Evolutionary conservation across 768 basidiomycete species (phyloP), one percentile per base, ranked within the genome.

Genomic region (Lactifluus subvellereus): DNA sequence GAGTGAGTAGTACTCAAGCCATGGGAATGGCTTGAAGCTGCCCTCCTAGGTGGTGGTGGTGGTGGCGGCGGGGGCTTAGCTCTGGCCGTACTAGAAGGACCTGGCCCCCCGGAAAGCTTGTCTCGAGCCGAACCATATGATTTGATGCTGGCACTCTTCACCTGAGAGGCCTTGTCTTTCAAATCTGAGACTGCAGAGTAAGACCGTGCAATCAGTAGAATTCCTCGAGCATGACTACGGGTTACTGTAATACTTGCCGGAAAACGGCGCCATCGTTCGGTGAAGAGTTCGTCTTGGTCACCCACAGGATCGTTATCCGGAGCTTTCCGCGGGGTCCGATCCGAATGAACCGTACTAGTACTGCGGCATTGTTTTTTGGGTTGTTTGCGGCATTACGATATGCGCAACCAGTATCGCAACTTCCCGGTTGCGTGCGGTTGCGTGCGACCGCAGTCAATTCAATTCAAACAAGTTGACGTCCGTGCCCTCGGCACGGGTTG

Each of bases 221-320:
- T 20, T 22, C 13, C 3, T 35, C 38, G 32, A n/a, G 16, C 16
- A 27, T 38, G 9, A 38, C 6, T 20, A 27, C 27, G 20, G 6
- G 18, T 35, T 20, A n/a, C n/a, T n/a, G n/a, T n/a, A 2, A 43
- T 14, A 52, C 64, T 64, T 60, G 13, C 64, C 60, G 2, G 64
- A 42, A 49, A 65, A 65, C 16, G 63, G 63, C 27, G 63, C 59
- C 63, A 57, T 65, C 27, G 45, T 20, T 22, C 47, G 20, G 45
- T 20, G 16, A 42, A 16, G 42, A 42, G 16, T 42, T 40, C 13
- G 16, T 27, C 27, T 27, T 27, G 27, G 27, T 27, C 27, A 3
- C 18, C 42, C 18, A 40, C 38, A 13, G 3, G 4, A 40, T 9
- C 11, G 16, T 18, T 11, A 16, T 43, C 42, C 18, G 42, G 10